These are phyloP conservation scores for Myriangium duriaei DNA, from an alignment of 2,329 filamentous ascomycete species.

Conservation along the genomic window DNA sequence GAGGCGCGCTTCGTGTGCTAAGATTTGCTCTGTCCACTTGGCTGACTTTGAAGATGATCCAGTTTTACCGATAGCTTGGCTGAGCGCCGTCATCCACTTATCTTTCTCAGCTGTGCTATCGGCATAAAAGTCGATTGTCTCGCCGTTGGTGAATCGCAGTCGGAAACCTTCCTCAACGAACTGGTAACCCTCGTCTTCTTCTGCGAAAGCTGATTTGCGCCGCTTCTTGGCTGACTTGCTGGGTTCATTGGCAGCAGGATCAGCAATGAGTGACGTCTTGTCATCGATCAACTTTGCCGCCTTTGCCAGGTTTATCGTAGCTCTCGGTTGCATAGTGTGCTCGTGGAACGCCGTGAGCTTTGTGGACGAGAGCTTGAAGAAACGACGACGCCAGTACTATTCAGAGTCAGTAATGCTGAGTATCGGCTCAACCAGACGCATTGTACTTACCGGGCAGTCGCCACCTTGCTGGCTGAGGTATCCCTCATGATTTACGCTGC, in stretches of 20 bases:
- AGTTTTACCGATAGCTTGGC: constrained; percentile 53
- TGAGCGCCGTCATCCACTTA: constrained; percentile 82
- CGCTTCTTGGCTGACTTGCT: constrained; percentile 44
- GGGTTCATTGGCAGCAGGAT: constrained; percentile 59
- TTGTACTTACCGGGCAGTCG: constrained; percentile 80
- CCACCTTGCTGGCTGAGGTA: constrained; percentile 92
- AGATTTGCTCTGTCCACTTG: constrained; percentile 48
- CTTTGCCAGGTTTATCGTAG: constrained; percentile 92
- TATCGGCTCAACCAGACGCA: constrained; percentile 16
- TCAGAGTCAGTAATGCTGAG: constrained; percentile 7
- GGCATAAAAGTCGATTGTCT: constrained; percentile 97
- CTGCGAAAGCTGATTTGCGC: constrained; percentile 87
- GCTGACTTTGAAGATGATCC: constrained; percentile 34
- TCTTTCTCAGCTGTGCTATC: constrained; percentile 81
- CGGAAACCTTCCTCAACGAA: constrained; percentile 99
- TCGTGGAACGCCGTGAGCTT: constrained; percentile 95
- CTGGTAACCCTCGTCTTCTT: constrained; percentile 98
- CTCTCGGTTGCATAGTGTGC: constrained; percentile 84
- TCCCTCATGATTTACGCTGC: constrained; percentile 67
- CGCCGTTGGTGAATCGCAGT: constrained; percentile 94
- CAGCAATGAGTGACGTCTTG: constrained; percentile 67
- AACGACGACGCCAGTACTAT: constrained; percentile 93
- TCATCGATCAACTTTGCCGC: constrained; percentile 91
- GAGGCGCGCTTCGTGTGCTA: constrained; percentile 19
- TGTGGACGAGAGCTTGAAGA: constrained; percentile 84